Evolutionary conservation across 768 basidiomycete genomes (phyloP).

Genomic region (Termitomyces sp.): DNA sequence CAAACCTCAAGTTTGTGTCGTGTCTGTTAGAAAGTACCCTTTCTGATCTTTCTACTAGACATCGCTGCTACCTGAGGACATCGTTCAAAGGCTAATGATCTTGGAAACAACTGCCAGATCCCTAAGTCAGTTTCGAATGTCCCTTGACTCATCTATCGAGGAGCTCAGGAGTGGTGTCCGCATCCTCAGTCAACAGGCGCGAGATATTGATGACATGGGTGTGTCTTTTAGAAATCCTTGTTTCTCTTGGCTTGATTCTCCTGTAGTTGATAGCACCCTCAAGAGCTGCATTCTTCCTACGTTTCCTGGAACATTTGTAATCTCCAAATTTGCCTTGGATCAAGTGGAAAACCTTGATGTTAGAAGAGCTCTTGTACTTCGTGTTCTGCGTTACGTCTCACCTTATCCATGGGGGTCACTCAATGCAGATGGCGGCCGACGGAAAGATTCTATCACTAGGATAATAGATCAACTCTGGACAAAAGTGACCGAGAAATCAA

Average conservation of each 20-base stretch:
- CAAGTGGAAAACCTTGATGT: slow-evolving; percentile 29
- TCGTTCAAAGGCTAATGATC: slow-evolving; percentile 25
- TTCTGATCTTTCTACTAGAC: slow-evolving; percentile 2
- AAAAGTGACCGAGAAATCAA: slow-evolving; percentile 20
- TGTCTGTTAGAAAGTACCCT: background rate
- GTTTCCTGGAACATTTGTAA: slow-evolving; percentile 44
- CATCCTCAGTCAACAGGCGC: slow-evolving; percentile 28
- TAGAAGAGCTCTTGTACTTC: slow-evolving; percentile 39
- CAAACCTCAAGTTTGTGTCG: slow-evolving; percentile 16
- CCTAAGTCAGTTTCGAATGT: slow-evolving; percentile 26
- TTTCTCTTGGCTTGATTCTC: slow-evolving; percentile 1
- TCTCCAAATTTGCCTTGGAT: slow-evolving; percentile 32
- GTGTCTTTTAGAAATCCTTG: background rate
- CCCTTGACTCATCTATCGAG: slow-evolving; percentile 25
- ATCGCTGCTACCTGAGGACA: slow-evolving; percentile 19
- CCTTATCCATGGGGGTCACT: slow-evolving; percentile 73
- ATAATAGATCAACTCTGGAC: slow-evolving; percentile 49
- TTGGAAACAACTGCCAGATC: slow-evolving; percentile 26
- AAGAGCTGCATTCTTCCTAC: slow-evolving; percentile 33
- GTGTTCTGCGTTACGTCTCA: slow-evolving; percentile 66
- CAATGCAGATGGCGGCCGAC: slow-evolving; percentile 56
- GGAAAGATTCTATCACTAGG: slow-evolving; percentile 35
- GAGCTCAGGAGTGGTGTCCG: slow-evolving; percentile 33
- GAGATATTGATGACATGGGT: slow-evolving; percentile 45
- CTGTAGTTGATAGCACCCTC: slow-evolving; percentile 39